phyloP scores from a whole-genome alignment of 2,329 filamentous ascomycete genomes.

The Cladosporium velox region DNA sequence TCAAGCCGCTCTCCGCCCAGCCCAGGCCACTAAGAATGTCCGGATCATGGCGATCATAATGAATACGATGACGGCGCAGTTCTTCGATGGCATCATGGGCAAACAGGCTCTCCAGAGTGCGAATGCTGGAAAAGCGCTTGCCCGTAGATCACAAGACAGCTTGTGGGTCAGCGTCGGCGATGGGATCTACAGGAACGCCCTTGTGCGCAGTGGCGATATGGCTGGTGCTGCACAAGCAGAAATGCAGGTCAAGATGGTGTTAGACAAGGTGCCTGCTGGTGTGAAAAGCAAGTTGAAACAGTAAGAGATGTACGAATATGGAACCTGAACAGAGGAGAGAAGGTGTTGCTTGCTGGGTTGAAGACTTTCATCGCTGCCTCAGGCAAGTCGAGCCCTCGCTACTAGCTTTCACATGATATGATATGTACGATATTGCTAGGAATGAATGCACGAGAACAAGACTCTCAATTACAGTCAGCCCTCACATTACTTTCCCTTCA shows the following conservation, averaged over 20 bases:
- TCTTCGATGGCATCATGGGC: slow-evolving; percentile 81
- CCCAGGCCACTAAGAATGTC: slow-evolving; percentile 69
- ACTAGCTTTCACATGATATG: slow-evolving; percentile 3
- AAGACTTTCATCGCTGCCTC: not conserved
- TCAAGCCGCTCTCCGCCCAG: slow-evolving; percentile 68
- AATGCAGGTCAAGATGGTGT: slow-evolving; percentile 26
- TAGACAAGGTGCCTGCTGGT: slow-evolving; percentile 28
- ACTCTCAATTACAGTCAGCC: not conserved
- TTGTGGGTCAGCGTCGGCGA: slow-evolving; percentile 66
- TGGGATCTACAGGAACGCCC: slow-evolving; percentile 73
- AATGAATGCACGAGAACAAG: not conserved
- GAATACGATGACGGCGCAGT: slow-evolving; percentile 78
- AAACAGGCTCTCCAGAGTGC: slow-evolving; percentile 55
- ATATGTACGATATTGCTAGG: not conserved
- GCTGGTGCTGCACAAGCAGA: slow-evolving; percentile 32
- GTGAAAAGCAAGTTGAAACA: slow-evolving; percentile 10
- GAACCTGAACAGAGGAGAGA: not conserved
- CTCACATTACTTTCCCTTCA: not conserved
- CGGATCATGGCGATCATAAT: slow-evolving; percentile 82
- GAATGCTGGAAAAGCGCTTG: slow-evolving; percentile 54
- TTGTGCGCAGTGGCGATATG: slow-evolving; percentile 65
- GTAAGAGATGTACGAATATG: not conserved
- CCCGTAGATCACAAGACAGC: slow-evolving; percentile 50
- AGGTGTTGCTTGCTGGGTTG: not conserved
- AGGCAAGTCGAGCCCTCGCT: not conserved